A percentile compares a stretch with the other conserved stretches of the same genome.
Evolutionary conservation across 768 basidiomycete genomes (phyloP).

Genomic region (Leccinum disarticulatum): DNA sequence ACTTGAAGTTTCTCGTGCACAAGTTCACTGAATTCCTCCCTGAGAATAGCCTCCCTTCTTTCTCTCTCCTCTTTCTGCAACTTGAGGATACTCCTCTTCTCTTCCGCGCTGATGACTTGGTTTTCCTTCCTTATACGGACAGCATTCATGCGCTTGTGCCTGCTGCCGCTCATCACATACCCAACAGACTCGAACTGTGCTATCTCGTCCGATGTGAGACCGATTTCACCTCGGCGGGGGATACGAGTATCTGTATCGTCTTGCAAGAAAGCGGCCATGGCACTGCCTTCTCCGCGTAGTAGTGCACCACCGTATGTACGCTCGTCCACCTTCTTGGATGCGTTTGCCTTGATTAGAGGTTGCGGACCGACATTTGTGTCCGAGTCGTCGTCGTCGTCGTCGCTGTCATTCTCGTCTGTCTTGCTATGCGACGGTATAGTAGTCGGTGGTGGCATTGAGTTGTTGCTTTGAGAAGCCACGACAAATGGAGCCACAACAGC

Average conservation of each 20-base stretch:
- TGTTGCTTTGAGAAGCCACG: slow-evolving; percentile 20
- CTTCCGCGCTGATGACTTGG: slow-evolving; percentile 98
- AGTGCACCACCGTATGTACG: slow-evolving; percentile 88
- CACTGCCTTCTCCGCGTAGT: slow-evolving; percentile 92
- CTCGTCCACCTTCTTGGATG: slow-evolving; percentile 65
- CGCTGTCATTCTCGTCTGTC: slow-evolving; percentile 36
- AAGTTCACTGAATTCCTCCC: slow-evolving; percentile 88
- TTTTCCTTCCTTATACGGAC: slow-evolving; percentile 99
- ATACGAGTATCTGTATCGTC: slow-evolving; percentile 85
- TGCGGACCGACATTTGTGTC: slow-evolving; percentile 81
- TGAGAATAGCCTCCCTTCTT: slow-evolving; percentile 83
- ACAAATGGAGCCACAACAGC: slow-evolving; percentile 30
- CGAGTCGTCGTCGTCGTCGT: slow-evolving; percentile 37
- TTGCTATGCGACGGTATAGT: slow-evolving; percentile 18
- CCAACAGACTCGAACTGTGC: slow-evolving; percentile 85
- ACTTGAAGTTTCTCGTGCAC: slow-evolving; percentile 74
- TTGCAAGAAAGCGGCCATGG: slow-evolving; percentile 95
- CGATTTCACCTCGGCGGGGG: slow-evolving; percentile 98
- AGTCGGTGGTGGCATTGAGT: slow-evolving; percentile 25
- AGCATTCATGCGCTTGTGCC: slow-evolving; percentile 97
- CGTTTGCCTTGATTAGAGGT: slow-evolving; percentile 47
- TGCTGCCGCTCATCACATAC: slow-evolving; percentile 96
- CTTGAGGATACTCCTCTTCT: slow-evolving; percentile 95
- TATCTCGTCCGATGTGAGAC: slow-evolving; percentile 85
- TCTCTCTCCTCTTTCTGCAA: slow-evolving; percentile 92